phyloP scores from a whole-genome alignment of 2,329 filamentous ascomycete genomes.

The Fusarium sp. region DNA sequence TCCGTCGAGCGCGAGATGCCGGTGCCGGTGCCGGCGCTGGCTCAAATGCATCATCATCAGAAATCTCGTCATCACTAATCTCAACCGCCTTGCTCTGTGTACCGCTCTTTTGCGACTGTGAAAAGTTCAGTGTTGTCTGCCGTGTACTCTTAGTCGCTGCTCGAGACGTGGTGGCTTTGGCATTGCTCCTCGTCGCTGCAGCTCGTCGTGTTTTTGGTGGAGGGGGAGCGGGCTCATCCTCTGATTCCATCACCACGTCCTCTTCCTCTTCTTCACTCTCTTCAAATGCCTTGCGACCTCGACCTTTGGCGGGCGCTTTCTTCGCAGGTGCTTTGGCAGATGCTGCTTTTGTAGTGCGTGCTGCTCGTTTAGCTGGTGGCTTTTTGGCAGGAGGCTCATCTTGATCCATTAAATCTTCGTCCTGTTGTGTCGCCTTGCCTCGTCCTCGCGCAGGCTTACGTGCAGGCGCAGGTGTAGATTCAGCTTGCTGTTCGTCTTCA shows the following conservation, averaged over 20 bases:
- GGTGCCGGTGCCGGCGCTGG: conserved; percentile 56
- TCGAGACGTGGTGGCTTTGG: conserved; percentile 31
- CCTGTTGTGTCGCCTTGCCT: conserved; percentile 42
- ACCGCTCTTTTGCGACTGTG: conserved; percentile 54
- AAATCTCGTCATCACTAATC: conserved; percentile 75
- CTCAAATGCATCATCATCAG: conserved; percentile 72
- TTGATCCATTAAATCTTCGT: conserved; percentile 58
- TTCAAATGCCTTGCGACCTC: conserved; percentile 54
- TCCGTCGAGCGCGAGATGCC: conserved; percentile 51
- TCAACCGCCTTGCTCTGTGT: conserved; percentile 65
- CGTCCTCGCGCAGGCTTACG: conserved; percentile 23
- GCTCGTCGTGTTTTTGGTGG: conserved; percentile 50
- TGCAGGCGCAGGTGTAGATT: not conserved
- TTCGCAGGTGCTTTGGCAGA: conserved; percentile 62
- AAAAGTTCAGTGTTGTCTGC: conserved; percentile 54
- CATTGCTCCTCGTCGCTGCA: conserved; percentile 37
- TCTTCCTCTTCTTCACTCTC: conserved; percentile 60
- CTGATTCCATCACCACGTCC: conserved; percentile 67
- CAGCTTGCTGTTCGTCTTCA: conserved; percentile 45
- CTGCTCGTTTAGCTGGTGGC: conserved; percentile 50
- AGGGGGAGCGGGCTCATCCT: conserved; percentile 57
- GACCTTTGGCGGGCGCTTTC: conserved; percentile 58
- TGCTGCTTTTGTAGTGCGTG: conserved; percentile 56
- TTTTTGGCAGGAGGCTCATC: conserved; percentile 57
- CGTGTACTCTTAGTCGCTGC: conserved; percentile 42